These are phyloP conservation scores for Phaeotremella skinneri DNA, from an alignment of 768 basidiomycete species.

Conservation along the genomic window DNA sequence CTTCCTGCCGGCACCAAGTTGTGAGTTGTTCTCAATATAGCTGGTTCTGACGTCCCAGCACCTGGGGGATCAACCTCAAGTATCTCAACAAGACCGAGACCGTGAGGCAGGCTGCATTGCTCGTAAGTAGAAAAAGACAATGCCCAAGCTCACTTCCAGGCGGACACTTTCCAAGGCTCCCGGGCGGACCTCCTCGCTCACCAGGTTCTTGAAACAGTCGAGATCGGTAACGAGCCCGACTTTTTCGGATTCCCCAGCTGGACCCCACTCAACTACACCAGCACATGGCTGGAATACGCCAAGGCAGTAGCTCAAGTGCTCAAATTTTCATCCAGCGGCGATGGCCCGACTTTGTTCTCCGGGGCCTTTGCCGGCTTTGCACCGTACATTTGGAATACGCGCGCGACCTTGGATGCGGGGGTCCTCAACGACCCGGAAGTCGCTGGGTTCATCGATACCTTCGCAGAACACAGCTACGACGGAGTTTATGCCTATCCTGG, in stretches of 20 bases:
- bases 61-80: slow-evolving; percentile 16
- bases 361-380: slow-evolving; percentile 15
- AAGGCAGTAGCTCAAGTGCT: slow-evolving; percentile 5
- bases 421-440: slow-evolving; percentile 7
- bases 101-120: slow-evolving; percentile 14
- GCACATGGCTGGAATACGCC: slow-evolving; percentile 10
- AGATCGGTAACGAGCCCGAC: slow-evolving; percentile 32
- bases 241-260: slow-evolving; percentile 9
- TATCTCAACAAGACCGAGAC: slow-evolving; percentile 17
- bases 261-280: slow-evolving; percentile 16
- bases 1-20: slow-evolving; percentile 23
- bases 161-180: slow-evolving; percentile 10
- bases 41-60: too few species aligned
- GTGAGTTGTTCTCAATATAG: too few species aligned
- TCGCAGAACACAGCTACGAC: slow-evolving; percentile 12
- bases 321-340: slow-evolving; percentile 4
- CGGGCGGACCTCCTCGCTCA: not conserved
- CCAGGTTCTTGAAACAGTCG: slow-evolving; percentile 6
- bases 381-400: slow-evolving; percentile 7
- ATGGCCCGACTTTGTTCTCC: slow-evolving; percentile 13
- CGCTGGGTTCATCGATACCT: not conserved
- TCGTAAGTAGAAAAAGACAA: too few species aligned
- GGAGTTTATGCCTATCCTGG: slow-evolving; percentile 8
- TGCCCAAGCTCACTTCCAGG: not conserved
- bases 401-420: slow-evolving; percentile 15